These are phyloP conservation scores for Diaporthe humulicola DNA, from an alignment of 2,329 filamentous ascomycete species.

Conservation along the genomic window DNA sequence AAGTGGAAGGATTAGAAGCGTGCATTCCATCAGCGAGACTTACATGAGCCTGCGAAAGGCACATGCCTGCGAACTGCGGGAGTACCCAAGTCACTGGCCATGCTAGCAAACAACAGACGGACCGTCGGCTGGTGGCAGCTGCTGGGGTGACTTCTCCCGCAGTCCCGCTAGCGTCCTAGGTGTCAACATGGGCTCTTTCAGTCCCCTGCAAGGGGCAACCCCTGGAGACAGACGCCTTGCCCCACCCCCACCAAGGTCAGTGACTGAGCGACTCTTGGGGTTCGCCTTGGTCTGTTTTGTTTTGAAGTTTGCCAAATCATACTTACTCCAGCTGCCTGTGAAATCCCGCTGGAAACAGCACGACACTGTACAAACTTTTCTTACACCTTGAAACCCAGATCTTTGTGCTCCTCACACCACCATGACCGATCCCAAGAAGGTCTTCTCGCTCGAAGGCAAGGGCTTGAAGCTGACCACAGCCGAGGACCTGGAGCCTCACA, in stretches of 20 bases:
- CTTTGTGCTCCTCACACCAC: conserved; percentile 45
- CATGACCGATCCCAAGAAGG: conserved; percentile 70
- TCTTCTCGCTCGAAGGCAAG: conserved; percentile 93
- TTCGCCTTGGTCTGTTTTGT: conserved; percentile 16
- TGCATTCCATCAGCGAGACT: conserved; percentile 19
- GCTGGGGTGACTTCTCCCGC: conserved; percentile 7
- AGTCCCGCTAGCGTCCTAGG: not conserved
- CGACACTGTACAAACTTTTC: conserved; percentile 24
- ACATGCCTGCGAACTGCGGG: conserved; percentile 1
- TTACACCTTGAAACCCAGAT: conserved; percentile 16
- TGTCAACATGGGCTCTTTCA: not conserved
- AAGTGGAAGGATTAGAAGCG: not conserved
- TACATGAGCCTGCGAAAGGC: conserved; percentile 18
- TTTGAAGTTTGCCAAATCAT: conserved; percentile 26
- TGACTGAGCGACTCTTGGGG: not conserved
- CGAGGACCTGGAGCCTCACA: conserved; percentile 86
- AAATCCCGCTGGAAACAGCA: not conserved
- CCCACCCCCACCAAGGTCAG: conserved; percentile 40
- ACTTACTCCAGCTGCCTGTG: conserved; percentile 9
- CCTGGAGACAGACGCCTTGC: conserved; percentile 34
- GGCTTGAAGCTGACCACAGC: conserved; percentile 93
- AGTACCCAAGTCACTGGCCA: not conserved
- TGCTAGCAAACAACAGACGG: not conserved
- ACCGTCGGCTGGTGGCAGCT: conserved; percentile 36
- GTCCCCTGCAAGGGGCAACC: conserved; percentile 36